These are phyloP conservation scores for Yarrowia sp. DNA, from an alignment of 805 yeast species.

Conservation along the genomic window DNA sequence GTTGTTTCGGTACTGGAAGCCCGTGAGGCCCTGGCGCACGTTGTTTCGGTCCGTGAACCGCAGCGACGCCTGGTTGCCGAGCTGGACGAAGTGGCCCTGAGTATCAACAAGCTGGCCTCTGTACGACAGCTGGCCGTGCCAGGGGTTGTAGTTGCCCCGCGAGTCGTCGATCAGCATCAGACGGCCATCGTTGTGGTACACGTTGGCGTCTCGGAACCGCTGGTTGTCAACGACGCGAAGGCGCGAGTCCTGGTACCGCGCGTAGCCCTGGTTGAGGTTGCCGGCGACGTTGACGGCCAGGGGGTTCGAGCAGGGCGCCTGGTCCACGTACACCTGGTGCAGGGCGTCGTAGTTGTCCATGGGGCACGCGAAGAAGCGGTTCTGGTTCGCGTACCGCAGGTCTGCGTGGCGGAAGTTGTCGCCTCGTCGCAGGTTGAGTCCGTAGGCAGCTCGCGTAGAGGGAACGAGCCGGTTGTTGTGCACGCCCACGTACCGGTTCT, in stretches of 20 bases:
- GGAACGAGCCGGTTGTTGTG: background rate
- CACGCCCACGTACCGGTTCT: background rate
- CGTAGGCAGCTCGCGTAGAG: background rate
- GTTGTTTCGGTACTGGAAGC: background rate
- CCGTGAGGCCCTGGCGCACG: background rate
- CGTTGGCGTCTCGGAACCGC: background rate
- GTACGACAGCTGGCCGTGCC: conserved; percentile 8
- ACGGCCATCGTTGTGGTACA: background rate
- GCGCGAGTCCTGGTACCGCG: conserved; percentile 5
- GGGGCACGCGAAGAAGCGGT: background rate
- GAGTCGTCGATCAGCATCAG: conserved; percentile 1
- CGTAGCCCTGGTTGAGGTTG: conserved; percentile 1
- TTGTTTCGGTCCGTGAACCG: background rate
- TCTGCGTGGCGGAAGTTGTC: background rate
- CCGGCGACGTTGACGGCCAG: background rate
- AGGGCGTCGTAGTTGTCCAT: background rate
- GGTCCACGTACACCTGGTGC: background rate
- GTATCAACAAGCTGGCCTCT: background rate
- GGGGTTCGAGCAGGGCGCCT: conserved; percentile 5
- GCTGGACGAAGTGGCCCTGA: background rate
- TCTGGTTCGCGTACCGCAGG: background rate
- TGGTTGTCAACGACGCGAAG: background rate
- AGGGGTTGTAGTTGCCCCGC: background rate
- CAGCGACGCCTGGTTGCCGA: background rate
- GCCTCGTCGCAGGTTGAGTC: background rate